These are phyloP conservation scores for Pyrenochaeta sp. DNA, from an alignment of 2,329 filamentous ascomycete genomes.

Conservation along the genomic window DNA sequence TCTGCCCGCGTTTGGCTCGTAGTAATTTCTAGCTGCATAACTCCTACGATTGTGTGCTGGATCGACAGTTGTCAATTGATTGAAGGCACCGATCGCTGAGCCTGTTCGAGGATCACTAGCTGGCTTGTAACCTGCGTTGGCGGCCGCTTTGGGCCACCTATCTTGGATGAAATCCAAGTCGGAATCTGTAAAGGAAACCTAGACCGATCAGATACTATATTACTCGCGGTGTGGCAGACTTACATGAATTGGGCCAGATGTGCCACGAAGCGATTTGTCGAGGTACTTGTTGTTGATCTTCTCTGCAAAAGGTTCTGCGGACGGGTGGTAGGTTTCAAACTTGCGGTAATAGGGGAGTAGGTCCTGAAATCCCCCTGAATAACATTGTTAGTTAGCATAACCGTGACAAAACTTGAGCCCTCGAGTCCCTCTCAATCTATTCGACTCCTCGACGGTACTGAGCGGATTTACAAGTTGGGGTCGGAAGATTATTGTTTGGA, in stretches of 20 bases:
- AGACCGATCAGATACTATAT: conserved; percentile 1
- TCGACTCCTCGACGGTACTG: no score
- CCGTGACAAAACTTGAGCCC: no score
- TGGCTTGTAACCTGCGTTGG: conserved; percentile 32
- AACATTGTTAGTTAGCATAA: not conserved
- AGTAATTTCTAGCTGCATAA: conserved; percentile 49
- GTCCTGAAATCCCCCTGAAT: conserved; percentile 31
- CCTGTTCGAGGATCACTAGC: conserved; percentile 36
- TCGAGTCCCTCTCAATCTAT: no score
- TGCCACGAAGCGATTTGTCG: conserved; percentile 30
- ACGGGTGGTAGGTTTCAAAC: conserved; percentile 42
- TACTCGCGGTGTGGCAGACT: conserved; percentile 1
- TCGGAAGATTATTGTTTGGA: no score
- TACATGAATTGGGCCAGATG: conserved; percentile 34
- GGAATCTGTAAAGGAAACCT: conserved; percentile 31
- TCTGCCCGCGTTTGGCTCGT: conserved; percentile 44
- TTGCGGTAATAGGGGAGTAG: conserved; percentile 47
- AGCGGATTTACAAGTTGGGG: no score
- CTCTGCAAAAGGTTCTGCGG: conserved; percentile 21
- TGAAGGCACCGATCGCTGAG: conserved; percentile 40
- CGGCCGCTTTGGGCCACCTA: conserved; percentile 34
- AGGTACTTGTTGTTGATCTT: conserved; percentile 36
- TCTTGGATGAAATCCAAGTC: conserved; percentile 33
- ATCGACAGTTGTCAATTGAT: conserved; percentile 37
- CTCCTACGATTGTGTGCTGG: conserved; percentile 35